phyloP scores from a whole-genome alignment of 2,329 filamentous ascomycete genomes.

The Diaporthe sp. region DNA sequence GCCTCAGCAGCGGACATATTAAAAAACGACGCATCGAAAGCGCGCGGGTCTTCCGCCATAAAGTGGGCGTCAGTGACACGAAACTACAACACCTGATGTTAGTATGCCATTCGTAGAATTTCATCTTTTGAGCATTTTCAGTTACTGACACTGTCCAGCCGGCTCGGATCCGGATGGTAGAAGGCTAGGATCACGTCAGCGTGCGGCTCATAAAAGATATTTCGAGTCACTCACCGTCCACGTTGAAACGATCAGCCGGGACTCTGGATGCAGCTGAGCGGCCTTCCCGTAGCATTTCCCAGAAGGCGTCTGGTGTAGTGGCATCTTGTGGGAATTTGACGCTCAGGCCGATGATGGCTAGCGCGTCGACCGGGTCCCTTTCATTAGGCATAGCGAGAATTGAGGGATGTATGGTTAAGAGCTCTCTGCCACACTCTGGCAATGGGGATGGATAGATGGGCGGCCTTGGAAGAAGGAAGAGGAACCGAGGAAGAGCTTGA shows the following conservation, averaged over 20 bases:
- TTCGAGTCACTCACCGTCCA: slow-evolving; percentile 2
- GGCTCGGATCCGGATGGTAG: slow-evolving; percentile 4
- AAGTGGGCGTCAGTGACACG: slow-evolving; percentile 7
- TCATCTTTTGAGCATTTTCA: background rate
- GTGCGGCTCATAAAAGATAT: too few species aligned
- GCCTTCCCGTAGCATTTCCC: slow-evolving; percentile 12
- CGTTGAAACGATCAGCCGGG: slow-evolving; percentile 11
- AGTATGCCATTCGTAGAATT: background rate
- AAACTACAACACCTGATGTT: slow-evolving; percentile 39
- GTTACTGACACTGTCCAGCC: slow-evolving; percentile 13
- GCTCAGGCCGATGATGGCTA: slow-evolving; percentile 17
- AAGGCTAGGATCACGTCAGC: background rate
- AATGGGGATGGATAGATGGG: background rate
- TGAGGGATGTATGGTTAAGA: background rate
- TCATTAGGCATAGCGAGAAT: background rate
- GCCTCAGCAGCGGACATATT: slow-evolving; percentile 29
- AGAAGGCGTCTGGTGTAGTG: slow-evolving; percentile 12
- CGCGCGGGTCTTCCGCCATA: background rate
- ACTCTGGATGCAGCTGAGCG: slow-evolving; percentile 11
- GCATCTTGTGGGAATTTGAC: slow-evolving; percentile 26
- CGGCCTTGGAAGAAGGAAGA: background rate
- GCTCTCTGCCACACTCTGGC: background rate
- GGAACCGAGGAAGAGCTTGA: background rate
- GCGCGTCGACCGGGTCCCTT: background rate
- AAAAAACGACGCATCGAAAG: slow-evolving; percentile 34